phyloP scores from a whole-genome alignment of 75 land plant genomes.

The Picea sitchensis region DNA sequence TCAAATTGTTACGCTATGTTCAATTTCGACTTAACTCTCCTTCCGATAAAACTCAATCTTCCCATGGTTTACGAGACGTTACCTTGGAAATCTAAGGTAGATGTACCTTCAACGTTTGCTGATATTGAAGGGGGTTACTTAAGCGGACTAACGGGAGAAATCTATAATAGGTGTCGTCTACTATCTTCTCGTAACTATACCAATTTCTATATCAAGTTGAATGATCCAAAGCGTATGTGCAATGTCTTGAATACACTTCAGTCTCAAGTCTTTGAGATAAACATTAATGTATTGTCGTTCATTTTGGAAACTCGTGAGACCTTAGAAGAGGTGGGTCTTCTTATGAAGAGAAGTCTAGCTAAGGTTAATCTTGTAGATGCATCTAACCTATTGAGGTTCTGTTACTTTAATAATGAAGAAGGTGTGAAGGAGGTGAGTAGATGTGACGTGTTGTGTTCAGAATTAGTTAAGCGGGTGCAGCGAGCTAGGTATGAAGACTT shows the following conservation, averaged over 20 bases:
- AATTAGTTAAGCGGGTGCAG: slow-evolving; percentile 5
- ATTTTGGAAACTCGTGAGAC: too few species aligned
- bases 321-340: slow-evolving; percentile 7
- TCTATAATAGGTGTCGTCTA: too few species aligned
- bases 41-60: neutral
- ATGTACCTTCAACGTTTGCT: neutral
- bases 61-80: neutral
- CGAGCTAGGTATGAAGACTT: slow-evolving; percentile 17
- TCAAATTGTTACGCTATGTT: neutral
- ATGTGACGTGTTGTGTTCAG: neutral
- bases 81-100: neutral
- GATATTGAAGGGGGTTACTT: neutral
- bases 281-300: too few species aligned
- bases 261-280: too few species aligned
- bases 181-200: too few species aligned
- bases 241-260: too few species aligned
- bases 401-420: too few species aligned
- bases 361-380: too few species aligned
- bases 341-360: neutral
- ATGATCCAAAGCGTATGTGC: too few species aligned
- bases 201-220: too few species aligned
- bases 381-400: too few species aligned
- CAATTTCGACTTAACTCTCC: neutral
- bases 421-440: neutral
- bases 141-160: neutral